phyloP scores from a whole-genome alignment of 108 stramenopile species.

The Fragilariopsis cylindrus region DNA sequence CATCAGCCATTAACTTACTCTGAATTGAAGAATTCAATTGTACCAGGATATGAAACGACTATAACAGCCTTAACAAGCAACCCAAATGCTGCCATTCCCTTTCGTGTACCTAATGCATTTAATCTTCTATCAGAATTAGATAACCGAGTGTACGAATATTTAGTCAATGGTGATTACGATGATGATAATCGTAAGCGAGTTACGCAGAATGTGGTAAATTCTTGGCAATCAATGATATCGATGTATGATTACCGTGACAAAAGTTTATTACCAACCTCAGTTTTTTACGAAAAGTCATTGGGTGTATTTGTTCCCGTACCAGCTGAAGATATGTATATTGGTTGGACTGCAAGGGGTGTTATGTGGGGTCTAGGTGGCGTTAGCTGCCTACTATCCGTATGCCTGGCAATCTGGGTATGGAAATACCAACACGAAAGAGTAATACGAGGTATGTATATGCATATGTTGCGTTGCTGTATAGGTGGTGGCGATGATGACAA shows the following conservation, averaged over 20 bases:
- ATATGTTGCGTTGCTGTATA: no score
- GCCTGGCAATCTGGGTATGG: conserved; percentile 32
- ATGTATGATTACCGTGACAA: conserved; percentile 21
- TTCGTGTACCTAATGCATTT: conserved; percentile 28
- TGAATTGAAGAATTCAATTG: not conserved
- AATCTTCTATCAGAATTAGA: conserved; percentile 34
- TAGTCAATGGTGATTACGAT: conserved; percentile 28
- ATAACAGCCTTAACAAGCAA: conserved; percentile 10
- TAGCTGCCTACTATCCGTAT: conserved; percentile 19
- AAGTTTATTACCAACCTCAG: conserved; percentile 5
- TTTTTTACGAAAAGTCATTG: conserved; percentile 25
- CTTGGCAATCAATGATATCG: conserved; percentile 26
- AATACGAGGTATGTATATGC: conserved; percentile 19
- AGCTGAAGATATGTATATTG: conserved; percentile 30
- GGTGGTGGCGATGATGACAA: no score
- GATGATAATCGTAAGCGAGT: conserved; percentile 11
- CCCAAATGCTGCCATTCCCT: conserved; percentile 29
- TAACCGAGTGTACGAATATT: conserved; percentile 40
- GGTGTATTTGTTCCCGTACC: conserved; percentile 1
- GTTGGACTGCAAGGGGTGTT: conserved; percentile 5
- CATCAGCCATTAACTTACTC: conserved; percentile 34
- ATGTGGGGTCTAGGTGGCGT: conserved; percentile 30
- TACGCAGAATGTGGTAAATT: conserved; percentile 1
- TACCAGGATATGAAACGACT: conserved; percentile 17
- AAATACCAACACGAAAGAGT: conserved; percentile 13